A percentile compares a stretch with the other conserved stretches of the same genome.
Conservation (phyloP, 176 grass and related monocot species). For the Themeda triandra region DNA sequence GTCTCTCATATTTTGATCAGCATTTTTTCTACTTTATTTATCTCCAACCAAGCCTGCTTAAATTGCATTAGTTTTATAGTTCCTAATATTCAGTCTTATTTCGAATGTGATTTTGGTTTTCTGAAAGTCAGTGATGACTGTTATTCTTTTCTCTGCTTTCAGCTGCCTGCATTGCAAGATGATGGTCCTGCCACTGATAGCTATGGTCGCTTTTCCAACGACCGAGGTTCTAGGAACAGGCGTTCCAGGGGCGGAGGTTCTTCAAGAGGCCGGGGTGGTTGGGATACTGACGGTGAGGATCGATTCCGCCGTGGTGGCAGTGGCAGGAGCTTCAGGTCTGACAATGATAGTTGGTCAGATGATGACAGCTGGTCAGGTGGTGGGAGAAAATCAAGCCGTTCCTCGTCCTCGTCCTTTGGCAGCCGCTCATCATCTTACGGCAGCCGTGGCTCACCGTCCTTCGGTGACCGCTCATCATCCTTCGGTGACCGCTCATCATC, state of each 20-base stretch:
- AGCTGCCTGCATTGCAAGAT: conserved; percentile 94
- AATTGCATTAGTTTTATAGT: not conserved
- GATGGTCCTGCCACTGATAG: conserved; percentile 70
- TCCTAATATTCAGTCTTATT: not conserved
- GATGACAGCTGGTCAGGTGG: conserved; percentile 49
- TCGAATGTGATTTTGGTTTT: not conserved
- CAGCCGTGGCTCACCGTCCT: conserved; percentile 34
- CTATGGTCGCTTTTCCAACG: conserved; percentile 82
- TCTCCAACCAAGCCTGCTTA: conserved; percentile 16
- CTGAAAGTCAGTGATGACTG: conserved; percentile 13
- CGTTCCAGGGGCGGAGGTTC: conserved; percentile 28
- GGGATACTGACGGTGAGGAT: conserved; percentile 54
- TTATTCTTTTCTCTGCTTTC: conserved; percentile 37
- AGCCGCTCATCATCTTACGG: conserved; percentile 31
- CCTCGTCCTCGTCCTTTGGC: conserved; percentile 46
- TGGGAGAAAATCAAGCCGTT: conserved; percentile 54
- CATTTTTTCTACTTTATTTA: not conserved
- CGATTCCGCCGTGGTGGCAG: conserved; percentile 56
- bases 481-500: conserved; percentile 50
- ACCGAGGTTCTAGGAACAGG: conserved; percentile 49
- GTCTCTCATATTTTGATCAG: not conserved
- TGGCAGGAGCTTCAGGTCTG: conserved; percentile 55
- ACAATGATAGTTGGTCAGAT: conserved; percentile 53
- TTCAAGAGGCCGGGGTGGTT: conserved; percentile 43
- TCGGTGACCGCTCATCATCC: conserved; percentile 38